These are phyloP conservation scores for Persicaria tinctoria DNA, from an alignment of 148 eudicot species.

Conservation along the genomic window DNA sequence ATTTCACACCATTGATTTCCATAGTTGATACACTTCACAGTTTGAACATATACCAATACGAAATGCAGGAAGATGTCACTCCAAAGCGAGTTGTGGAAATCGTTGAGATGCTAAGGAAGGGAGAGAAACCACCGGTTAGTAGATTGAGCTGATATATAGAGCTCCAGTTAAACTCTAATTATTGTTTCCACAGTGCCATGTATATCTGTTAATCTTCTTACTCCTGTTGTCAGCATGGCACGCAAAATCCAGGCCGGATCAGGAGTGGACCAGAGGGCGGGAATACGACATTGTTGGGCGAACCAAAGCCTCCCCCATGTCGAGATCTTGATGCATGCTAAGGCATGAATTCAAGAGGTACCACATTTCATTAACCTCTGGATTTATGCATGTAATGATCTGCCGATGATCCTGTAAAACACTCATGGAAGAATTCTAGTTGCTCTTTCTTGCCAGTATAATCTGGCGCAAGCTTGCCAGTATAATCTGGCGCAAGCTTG, in stretches of 20 bases:
- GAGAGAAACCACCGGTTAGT: constrained; percentile 92
- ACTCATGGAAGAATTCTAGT: constrained; percentile 4
- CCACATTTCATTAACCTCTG: constrained; percentile 31
- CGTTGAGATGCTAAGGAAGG: constrained; percentile 70
- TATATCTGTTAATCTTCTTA: neutral
- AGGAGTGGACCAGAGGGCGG: constrained; percentile 80
- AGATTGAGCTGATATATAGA: neutral
- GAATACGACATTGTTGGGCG: constrained; percentile 67
- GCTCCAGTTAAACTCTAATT: neutral
- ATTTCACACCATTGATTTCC: neutral
- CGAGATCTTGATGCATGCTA: constrained; percentile 90
- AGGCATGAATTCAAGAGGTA: constrained; percentile 12
- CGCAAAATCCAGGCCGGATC: constrained; percentile 61
- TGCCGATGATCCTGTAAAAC: constrained; percentile 1
- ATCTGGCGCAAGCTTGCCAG: constrained; percentile 5
- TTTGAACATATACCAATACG: neutral
- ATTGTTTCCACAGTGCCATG: neutral
- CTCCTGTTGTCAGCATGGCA: constrained; percentile 54
- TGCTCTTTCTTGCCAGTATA: constrained; percentile 7
- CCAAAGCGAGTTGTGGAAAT: constrained; percentile 78
- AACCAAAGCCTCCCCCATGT: constrained; percentile 87
- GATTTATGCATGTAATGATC: constrained; percentile 15
- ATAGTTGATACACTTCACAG: neutral
- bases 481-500: constrained; percentile 3
- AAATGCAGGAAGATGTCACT: constrained; percentile 75